Conservation (phyloP, 495 filamentous ascomycete genomes). For the Penicillium angulare region DNA sequence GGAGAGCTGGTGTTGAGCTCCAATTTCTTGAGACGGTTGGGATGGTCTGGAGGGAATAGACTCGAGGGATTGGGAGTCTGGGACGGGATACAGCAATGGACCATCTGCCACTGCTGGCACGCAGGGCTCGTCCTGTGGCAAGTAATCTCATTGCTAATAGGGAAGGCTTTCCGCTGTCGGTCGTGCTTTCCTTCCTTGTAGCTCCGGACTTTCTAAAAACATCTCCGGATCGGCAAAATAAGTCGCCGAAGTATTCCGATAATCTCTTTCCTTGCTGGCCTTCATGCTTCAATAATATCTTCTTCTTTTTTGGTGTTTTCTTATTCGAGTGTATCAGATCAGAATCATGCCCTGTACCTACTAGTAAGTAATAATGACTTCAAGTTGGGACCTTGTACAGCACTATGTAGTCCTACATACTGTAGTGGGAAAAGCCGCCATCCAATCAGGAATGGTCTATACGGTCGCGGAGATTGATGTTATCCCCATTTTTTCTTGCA, state of each 20-base stretch:
- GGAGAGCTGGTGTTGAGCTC: constrained; percentile 37
- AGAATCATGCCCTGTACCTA: too few relatives aligned
- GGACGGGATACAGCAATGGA: constrained; percentile 27
- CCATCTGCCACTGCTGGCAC: constrained; percentile 41
- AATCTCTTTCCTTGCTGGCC: background rate
- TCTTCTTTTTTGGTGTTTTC: too few relatives aligned
- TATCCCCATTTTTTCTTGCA: too few relatives aligned
- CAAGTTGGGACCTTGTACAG: too few relatives aligned
- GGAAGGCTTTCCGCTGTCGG: background rate
- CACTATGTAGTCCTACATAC: too few relatives aligned
- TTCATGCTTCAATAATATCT: too few relatives aligned
- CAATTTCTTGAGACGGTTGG: constrained; percentile 25
- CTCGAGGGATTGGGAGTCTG: constrained; percentile 28
- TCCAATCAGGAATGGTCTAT: too few relatives aligned
- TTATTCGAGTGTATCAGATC: too few relatives aligned
- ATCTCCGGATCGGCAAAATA: constrained; percentile 30
- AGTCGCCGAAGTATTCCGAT: constrained; percentile 26
- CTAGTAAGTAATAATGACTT: too few relatives aligned
- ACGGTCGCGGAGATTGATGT: too few relatives aligned
- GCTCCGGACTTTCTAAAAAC: constrained; percentile 20
- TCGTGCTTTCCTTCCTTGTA: background rate
- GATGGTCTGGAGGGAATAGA: constrained; percentile 15
- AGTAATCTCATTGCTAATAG: constrained; percentile 44
- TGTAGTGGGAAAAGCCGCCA: too few relatives aligned
- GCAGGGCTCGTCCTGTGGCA: constrained; percentile 46